A percentile compares a stretch with the other conserved stretches of the same genome.
Conservation (phyloP, 2,329 filamentous ascomycete genomes). For the Achaetomium macrosporum region DNA sequence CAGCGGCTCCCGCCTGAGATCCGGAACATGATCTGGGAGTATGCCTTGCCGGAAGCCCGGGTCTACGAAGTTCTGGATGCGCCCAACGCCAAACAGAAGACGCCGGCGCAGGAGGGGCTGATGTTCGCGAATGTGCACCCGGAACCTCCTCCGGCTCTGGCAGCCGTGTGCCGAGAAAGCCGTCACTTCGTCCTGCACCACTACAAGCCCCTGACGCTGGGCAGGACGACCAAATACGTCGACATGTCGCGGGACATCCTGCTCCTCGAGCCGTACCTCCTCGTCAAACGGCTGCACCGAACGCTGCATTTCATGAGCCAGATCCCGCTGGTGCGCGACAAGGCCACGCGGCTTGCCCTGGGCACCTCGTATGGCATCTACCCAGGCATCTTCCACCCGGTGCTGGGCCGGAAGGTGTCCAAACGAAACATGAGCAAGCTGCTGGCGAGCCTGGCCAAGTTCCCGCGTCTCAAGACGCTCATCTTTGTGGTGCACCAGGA, state of each 20-base stretch:
- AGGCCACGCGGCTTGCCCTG: slow-evolving; percentile 37
- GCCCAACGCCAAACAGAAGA: slow-evolving; percentile 36
- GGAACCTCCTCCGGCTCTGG: slow-evolving; percentile 40
- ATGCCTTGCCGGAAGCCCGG: slow-evolving; percentile 39
- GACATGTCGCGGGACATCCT: slow-evolving; percentile 42
- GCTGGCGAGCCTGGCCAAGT: slow-evolving; percentile 36
- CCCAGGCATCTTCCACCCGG: slow-evolving; percentile 40
- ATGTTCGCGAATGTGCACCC: slow-evolving; percentile 43
- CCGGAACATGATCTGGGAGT: slow-evolving; percentile 41
- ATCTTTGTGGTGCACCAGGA: slow-evolving; percentile 44
- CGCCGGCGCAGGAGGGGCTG: slow-evolving; percentile 36
- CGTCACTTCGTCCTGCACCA: slow-evolving; percentile 37
- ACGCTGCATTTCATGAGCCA: slow-evolving; percentile 42
- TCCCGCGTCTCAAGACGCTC: slow-evolving; percentile 36
- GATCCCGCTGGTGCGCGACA: slow-evolving; percentile 39
- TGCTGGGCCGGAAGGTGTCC: slow-evolving; percentile 40
- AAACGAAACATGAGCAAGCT: slow-evolving; percentile 40
- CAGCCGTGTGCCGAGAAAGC: slow-evolving; percentile 40
- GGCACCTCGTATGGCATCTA: slow-evolving; percentile 43
- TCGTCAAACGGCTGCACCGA: slow-evolving; percentile 42
- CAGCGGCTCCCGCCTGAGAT: slow-evolving; percentile 38
- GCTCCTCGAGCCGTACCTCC: slow-evolving; percentile 43
- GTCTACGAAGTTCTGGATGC: slow-evolving; percentile 44
- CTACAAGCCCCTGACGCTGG: slow-evolving; percentile 41
- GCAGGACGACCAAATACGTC: slow-evolving; percentile 41